phyloP scores from a whole-genome alignment of 192 early-diverging fungal species.

The Coemansia sp. region DNA sequence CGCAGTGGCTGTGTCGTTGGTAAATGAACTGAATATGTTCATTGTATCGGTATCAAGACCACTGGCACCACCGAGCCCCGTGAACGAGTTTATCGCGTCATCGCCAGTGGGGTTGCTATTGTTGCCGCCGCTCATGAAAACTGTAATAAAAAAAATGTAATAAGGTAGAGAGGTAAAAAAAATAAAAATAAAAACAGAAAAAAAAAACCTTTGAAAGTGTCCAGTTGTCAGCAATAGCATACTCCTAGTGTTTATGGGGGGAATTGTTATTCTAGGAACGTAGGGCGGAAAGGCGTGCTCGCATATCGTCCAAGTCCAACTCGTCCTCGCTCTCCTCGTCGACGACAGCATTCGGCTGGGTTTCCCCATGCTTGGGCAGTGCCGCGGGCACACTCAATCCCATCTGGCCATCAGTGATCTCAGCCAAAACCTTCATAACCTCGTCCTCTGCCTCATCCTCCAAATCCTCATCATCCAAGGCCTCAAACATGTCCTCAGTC shows the following conservation, averaged over 20 bases:
- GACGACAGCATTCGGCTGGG: constrained; percentile 42
- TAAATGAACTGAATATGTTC: constrained; percentile 47
- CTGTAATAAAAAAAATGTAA: background rate
- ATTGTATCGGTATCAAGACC: constrained; percentile 35
- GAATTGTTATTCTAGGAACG: constrained; percentile 52
- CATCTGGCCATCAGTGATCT: constrained; percentile 82
- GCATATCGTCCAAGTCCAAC: constrained; percentile 83
- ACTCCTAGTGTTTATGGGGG: background rate
- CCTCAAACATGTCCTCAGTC: constrained; percentile 88
- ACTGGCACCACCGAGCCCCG: constrained; percentile 27
- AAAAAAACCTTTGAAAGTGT: background rate
- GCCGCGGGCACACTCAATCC: constrained; percentile 1
- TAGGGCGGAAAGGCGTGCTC: constrained; percentile 81
- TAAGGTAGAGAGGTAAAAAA: background rate
- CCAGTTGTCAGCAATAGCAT: background rate
- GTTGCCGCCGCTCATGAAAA: constrained; percentile 18
- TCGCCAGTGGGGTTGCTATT: constrained; percentile 11
- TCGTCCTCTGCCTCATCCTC: constrained; percentile 96
- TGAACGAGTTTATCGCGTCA: constrained; percentile 34
- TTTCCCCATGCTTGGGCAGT: background rate
- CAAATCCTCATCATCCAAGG: constrained; percentile 84
- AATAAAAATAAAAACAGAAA: background rate
- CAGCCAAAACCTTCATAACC: constrained; percentile 87
- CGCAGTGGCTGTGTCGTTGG: constrained; percentile 27
- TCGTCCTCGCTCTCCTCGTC: constrained; percentile 70